Evolutionary conservation across 1,284 basidiomycete genomes (phyloP).

Genomic region (Cutaneotrichosporon cavernicola): DNA sequence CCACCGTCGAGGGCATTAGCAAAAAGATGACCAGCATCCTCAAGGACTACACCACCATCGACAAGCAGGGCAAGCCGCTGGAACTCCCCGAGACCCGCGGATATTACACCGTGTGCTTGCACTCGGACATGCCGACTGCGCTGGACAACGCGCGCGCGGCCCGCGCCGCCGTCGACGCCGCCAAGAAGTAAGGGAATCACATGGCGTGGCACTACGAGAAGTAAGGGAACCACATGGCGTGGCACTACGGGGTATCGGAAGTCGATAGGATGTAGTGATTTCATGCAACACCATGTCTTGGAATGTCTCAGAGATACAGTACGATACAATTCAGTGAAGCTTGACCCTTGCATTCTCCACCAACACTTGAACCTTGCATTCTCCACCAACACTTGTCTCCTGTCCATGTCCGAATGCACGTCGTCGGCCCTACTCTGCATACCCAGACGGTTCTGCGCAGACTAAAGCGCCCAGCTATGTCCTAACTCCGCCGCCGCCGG

Average conservation of each 20-base stretch:
- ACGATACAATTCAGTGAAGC: too few relatives aligned
- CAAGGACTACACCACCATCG: slow-evolving; percentile 55
- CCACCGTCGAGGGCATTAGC: slow-evolving; percentile 58
- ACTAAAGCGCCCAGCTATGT: too few relatives aligned
- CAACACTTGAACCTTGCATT: too few relatives aligned
- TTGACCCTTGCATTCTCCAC: too few relatives aligned
- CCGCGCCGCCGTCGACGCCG: slow-evolving; percentile 13
- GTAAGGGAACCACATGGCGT: not conserved
- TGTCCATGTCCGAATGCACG: too few relatives aligned
- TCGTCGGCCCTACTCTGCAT: too few relatives aligned
- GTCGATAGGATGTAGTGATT: not conserved
- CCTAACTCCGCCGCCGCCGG: too few relatives aligned
- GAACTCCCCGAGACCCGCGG: slow-evolving; percentile 15
- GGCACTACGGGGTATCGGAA: too few relatives aligned
- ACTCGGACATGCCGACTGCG: slow-evolving; percentile 38
- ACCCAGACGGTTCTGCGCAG: too few relatives aligned
- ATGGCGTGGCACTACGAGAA: not conserved
- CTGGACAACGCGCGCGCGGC: slow-evolving; percentile 23
- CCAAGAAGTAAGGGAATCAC: slow-evolving; percentile 7
- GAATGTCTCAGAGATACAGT: not conserved
- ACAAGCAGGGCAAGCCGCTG: slow-evolving; percentile 24
- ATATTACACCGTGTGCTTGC: slow-evolving; percentile 66
- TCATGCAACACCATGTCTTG: not conserved
- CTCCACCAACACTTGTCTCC: too few relatives aligned
- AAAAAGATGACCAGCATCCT: slow-evolving; percentile 72